Evolutionary conservation across 768 basidiomycete genomes (phyloP), one percentile per base, ranked within the genome.

Genomic region (Termitomyces eurrhizus): DNA sequence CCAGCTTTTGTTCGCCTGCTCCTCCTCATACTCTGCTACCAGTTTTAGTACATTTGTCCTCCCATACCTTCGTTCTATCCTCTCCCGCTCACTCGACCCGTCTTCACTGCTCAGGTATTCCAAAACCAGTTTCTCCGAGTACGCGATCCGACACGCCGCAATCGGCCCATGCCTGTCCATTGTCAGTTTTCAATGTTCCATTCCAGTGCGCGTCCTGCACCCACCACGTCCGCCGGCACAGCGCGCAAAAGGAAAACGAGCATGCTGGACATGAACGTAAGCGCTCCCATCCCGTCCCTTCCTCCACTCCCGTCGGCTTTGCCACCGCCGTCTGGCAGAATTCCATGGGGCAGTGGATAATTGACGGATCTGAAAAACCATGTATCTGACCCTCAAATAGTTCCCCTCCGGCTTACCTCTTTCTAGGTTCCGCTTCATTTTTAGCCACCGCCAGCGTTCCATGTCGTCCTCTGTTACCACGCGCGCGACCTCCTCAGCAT

Each of bases 311-410:
- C 32, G 57, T 65, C 11, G 89, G 86, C 64, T 81, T 83, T 41
- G 83, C 78, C 7, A 95, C 89, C 18, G 90, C 84, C n/a, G 83
- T 80, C 70, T 95, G 94, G 68, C 94, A 97, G 52, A 84, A 81
- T 41, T 80, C 73, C 73, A 92, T 80, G 1, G 93, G 94, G 73
- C 94, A 97, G 65, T 89, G 82, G 6, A 92, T 80, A 59, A 89
- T 87, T 7, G 87, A 80, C 26, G 92, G 92, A 72, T 95, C 93
- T 90, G 52, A 7, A 16, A 24, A 41, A 13, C 56, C 49, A 51
- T 53, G 52, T 13, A 46, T 61, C 21, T 42, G 37, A 49, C 14
- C 35, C 37, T 11, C 50, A 33, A 36, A 50, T 29, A 57, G 4
- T n/a, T 8, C 7, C 35, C 35, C 39, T 41, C 29, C 16, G 18